Percentiles rank a stretch among this genome's conserved stretches.
Evolutionary conservation across 495 filamentous ascomycete species (phyloP).

Genomic region (Xylaria longipes): DNA sequence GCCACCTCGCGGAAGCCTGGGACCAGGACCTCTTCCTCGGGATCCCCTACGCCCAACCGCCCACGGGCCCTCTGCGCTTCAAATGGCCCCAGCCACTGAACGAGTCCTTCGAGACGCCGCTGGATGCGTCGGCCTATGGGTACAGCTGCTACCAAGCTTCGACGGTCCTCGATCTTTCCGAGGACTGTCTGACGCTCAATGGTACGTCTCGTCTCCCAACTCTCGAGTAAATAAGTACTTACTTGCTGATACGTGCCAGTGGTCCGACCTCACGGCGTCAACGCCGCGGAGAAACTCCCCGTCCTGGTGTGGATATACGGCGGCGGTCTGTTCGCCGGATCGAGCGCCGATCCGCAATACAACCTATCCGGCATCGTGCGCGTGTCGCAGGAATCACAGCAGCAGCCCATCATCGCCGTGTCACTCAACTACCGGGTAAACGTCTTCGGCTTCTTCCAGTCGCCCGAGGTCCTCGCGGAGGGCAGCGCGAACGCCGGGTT

Average conservation of each 20-base stretch:
- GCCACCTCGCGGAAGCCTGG: conserved; percentile 18
- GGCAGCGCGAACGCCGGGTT: conserved; percentile 17
- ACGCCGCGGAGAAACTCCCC: conserved; percentile 31
- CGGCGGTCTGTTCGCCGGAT: conserved; percentile 60
- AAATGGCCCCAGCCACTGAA: background rate
- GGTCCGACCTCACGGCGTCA: background rate
- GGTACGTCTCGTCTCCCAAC: background rate
- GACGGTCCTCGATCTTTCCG: background rate
- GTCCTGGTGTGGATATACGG: conserved; percentile 67
- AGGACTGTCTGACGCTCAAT: conserved; percentile 14
- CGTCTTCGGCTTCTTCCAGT: background rate
- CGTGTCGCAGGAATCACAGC: background rate
- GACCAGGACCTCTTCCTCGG: conserved; percentile 53
- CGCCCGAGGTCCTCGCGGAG: background rate
- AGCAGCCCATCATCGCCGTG: background rate
- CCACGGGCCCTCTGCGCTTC: conserved; percentile 57
- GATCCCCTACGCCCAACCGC: conserved; percentile 61
- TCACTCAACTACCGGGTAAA: background rate
- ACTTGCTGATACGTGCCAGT: background rate
- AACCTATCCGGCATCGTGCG: conserved; percentile 43
- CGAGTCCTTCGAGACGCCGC: background rate
- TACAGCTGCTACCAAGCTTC: background rate
- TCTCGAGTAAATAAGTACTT: too few relatives aligned
- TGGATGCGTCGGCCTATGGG: background rate
- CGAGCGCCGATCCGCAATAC: conserved; percentile 54